These are phyloP conservation scores for barley (Hordeum vulgare) DNA, from an alignment of 176 grass and related monocot genomes.

Conservation along the genomic window MorexV3_pseudomolecules_assembly NC_058521.1:409827656-409828155, in stretches of 20 bases:
- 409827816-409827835: constrained; percentile 36
- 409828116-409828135: constrained; percentile 40
- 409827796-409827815: constrained; percentile 34
- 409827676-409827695: constrained; percentile 24
- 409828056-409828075: constrained; percentile 17
- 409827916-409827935: constrained; percentile 46
- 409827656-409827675: constrained; percentile 27
- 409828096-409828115: constrained; percentile 16
- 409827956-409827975: constrained; percentile 41
- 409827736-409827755: background rate
- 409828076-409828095: constrained; percentile 4
- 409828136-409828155: constrained; percentile 31
- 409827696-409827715: constrained; percentile 12
- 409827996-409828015: constrained; percentile 20
- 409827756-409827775: constrained; percentile 33
- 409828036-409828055: constrained; percentile 35
- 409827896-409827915: constrained; percentile 34
- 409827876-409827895: constrained; percentile 32
- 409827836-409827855: constrained; percentile 42
- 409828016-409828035: constrained; percentile 5
- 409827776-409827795: constrained; percentile 17
- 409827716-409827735: constrained; percentile 14
- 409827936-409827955: constrained; percentile 32
- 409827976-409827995: constrained; percentile 23
- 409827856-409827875: constrained; percentile 43